phyloP scores from a whole-genome alignment of 73 alveolate genomes.

The Symbiodinium natans region DNA sequence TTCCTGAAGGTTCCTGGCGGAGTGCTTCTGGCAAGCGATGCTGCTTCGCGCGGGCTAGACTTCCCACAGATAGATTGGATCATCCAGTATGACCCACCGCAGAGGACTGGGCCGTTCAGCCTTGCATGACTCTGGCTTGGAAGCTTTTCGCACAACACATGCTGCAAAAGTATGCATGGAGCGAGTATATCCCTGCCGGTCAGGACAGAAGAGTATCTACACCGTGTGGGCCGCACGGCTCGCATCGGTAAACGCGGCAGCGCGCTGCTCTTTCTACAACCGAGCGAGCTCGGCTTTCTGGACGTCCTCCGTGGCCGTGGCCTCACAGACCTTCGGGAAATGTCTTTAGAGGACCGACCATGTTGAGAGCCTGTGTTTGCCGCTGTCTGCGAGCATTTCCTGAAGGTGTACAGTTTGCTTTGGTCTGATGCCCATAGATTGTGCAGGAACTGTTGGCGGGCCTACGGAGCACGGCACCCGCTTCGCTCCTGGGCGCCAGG shows the following conservation, averaged over 20 bases:
- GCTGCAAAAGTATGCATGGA: too few relatives aligned
- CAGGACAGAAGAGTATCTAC: slow-evolving; percentile 97
- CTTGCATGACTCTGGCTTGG: too few relatives aligned
- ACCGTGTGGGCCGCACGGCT: slow-evolving; percentile 99
- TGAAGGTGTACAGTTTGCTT: too few relatives aligned
- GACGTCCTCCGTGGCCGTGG: slow-evolving; percentile 62
- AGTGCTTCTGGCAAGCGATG: slow-evolving; percentile 97
- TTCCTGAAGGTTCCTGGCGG: slow-evolving; percentile 96
- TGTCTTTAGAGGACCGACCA: background rate
- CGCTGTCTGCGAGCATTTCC: too few relatives aligned
- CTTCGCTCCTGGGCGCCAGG: background rate
- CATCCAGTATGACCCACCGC: slow-evolving; percentile 97
- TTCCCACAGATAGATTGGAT: slow-evolving; percentile 97
- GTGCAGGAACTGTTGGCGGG: slow-evolving; percentile 35
- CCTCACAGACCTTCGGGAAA: slow-evolving; percentile 56
- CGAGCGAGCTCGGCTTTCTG: slow-evolving; percentile 94
- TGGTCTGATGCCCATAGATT: too few relatives aligned
- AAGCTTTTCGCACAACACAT: too few relatives aligned
- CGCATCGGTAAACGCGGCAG: slow-evolving; percentile 97
- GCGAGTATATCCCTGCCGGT: too few relatives aligned
- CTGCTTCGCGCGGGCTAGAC: slow-evolving; percentile 98
- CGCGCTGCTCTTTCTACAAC: slow-evolving; percentile 97
- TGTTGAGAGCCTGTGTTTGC: background rate
- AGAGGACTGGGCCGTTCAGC: slow-evolving; percentile 88
- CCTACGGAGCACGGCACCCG: slow-evolving; percentile 30